Percentiles rank a stretch among this genome's conserved stretches.
phyloP scores from a whole-genome alignment of 441 rosid genomes.

The Pelargonium cotyledonis region DNA sequence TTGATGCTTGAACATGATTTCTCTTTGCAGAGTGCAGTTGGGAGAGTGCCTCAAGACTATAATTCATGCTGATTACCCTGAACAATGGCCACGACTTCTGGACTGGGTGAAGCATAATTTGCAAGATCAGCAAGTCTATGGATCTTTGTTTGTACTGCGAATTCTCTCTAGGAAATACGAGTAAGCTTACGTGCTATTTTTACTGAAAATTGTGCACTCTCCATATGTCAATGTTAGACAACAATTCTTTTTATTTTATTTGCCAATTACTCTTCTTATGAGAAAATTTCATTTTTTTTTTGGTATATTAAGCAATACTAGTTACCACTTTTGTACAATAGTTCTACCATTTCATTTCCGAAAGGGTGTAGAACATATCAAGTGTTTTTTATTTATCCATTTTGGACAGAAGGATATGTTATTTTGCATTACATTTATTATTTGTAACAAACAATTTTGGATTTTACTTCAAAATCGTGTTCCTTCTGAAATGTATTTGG shows the following conservation, averaged over 20 bases:
- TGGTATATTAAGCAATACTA: not conserved
- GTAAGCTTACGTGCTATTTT: slow-evolving; percentile 32
- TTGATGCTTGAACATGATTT: not conserved
- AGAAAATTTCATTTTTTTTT: not conserved
- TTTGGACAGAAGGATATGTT: not conserved
- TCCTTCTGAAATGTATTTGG: not conserved
- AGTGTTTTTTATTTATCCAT: not conserved
- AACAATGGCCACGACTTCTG: slow-evolving; percentile 86
- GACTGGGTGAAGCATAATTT: slow-evolving; percentile 85
- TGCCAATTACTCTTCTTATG: too few relatives aligned
- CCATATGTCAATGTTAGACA: too few relatives aligned
- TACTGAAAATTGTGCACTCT: too few relatives aligned
- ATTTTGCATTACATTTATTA: not conserved
- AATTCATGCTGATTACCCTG: slow-evolving; percentile 88
- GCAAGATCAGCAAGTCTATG: slow-evolving; percentile 81
- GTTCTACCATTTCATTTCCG: not conserved
- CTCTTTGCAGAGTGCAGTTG: slow-evolving; percentile 62
- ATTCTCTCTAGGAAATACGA: slow-evolving; percentile 91
- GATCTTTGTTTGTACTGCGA: slow-evolving; percentile 77
- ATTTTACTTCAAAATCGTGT: not conserved
- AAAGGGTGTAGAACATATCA: not conserved
- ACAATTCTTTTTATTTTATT: too few relatives aligned
- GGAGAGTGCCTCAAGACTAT: slow-evolving; percentile 96
- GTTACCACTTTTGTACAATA: not conserved
- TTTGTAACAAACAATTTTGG: not conserved